These are phyloP conservation scores for Kodamaea ohmeri DNA, from an alignment of 1,139 yeast species.

Conservation along the genomic window DNA sequence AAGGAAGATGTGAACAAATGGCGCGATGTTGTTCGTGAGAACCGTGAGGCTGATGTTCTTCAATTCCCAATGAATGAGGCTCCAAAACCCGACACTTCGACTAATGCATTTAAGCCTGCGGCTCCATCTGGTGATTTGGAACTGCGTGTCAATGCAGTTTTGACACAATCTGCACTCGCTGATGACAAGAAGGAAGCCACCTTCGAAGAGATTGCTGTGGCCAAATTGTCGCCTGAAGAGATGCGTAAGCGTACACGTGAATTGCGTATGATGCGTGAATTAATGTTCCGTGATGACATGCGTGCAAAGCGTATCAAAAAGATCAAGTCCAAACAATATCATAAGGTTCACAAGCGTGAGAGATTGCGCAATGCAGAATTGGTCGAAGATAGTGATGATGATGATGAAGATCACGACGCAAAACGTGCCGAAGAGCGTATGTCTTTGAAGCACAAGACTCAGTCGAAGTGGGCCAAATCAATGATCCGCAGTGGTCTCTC, in stretches of 20 bases:
- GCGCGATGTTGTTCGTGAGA: slow-evolving; percentile 77
- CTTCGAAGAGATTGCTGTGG: slow-evolving; percentile 85
- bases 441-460: slow-evolving; percentile 85
- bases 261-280: slow-evolving; percentile 86
- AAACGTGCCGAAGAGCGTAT: slow-evolving; percentile 88
- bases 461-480: slow-evolving; percentile 86
- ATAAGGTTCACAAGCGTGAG: slow-evolving; percentile 84
- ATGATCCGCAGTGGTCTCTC: slow-evolving; percentile 89
- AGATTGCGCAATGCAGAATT: slow-evolving; percentile 64
- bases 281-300: slow-evolving; percentile 93
- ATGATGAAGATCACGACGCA: slow-evolving; percentile 63
- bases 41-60: slow-evolving; percentile 81
- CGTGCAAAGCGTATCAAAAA: slow-evolving; percentile 89
- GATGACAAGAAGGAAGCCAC: slow-evolving; percentile 78
- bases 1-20: slow-evolving; percentile 85
- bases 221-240: slow-evolving; percentile 79
- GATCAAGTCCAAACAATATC: slow-evolving; percentile 88
- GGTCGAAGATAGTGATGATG: slow-evolving; percentile 62
- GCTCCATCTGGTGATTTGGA: slow-evolving; percentile 64
- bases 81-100: slow-evolving; percentile 35
- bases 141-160: slow-evolving; percentile 56
- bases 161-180: slow-evolving; percentile 61
- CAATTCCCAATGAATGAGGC: slow-evolving; percentile 58
- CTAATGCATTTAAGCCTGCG: slow-evolving; percentile 25
- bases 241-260: slow-evolving; percentile 75